phyloP scores from a whole-genome alignment of 2,329 filamentous ascomycete genomes.

The Xylaria sp. region DNA sequence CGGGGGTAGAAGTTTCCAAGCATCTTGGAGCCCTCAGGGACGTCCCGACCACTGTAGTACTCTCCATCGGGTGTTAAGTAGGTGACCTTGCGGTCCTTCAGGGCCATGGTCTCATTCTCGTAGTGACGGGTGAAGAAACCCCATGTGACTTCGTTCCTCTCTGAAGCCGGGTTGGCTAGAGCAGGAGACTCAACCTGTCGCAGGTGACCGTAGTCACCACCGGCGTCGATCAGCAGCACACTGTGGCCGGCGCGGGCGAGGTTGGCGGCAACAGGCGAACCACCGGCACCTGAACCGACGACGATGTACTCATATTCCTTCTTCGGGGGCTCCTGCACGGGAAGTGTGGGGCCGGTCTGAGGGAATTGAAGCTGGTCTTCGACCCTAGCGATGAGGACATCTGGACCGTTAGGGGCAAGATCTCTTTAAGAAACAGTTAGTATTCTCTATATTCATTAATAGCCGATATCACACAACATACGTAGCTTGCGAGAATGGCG shows the following conservation, averaged over 20 bases:
- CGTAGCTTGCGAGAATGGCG: conserved; percentile 22
- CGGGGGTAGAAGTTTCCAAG: conserved; percentile 61
- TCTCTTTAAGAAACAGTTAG: conserved; percentile 24
- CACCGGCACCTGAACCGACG: conserved; percentile 64
- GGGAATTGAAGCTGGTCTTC: conserved; percentile 21
- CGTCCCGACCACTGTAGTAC: conserved; percentile 47
- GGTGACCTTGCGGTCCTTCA: conserved; percentile 61
- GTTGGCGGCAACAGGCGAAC: conserved; percentile 61
- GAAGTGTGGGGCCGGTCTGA: conserved; percentile 14
- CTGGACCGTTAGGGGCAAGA: conserved; percentile 24
- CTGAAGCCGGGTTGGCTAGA: conserved; percentile 55
- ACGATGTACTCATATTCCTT: conserved; percentile 52
- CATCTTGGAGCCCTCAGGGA: conserved; percentile 53
- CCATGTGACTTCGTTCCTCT: conserved; percentile 58
- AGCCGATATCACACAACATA: conserved; percentile 1
- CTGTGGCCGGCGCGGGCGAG: conserved; percentile 64
- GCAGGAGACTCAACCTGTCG: conserved; percentile 57
- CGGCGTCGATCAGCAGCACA: conserved; percentile 65
- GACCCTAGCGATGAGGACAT: conserved; percentile 19
- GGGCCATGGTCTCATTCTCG: conserved; percentile 61
- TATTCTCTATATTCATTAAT: background rate
- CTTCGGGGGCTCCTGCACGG: conserved; percentile 6
- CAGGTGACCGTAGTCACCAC: conserved; percentile 63
- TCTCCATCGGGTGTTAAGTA: conserved; percentile 56
- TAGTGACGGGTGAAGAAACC: conserved; percentile 66